phyloP scores from a whole-genome alignment of 805 yeast species.

The Blastobotrys muscicola region DNA sequence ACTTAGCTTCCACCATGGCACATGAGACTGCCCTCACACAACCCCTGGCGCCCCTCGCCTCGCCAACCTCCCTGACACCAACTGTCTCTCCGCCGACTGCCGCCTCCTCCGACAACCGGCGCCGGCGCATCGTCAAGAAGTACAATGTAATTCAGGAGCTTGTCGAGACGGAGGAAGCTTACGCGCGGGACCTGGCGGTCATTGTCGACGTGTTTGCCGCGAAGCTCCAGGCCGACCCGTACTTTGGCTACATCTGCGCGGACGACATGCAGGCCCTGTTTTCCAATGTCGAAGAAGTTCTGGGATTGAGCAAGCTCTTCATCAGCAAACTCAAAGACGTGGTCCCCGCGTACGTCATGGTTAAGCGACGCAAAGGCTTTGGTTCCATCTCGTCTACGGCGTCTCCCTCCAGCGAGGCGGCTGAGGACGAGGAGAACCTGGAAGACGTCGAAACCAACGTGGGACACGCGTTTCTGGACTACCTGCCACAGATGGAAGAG shows the following conservation, averaged over 20 bases:
- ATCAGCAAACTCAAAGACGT: conserved; percentile 21
- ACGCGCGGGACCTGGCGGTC: conserved; percentile 29
- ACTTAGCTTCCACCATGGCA: too few relatives aligned
- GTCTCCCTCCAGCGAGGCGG: conserved; percentile 5
- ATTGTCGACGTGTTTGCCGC: conserved; percentile 25
- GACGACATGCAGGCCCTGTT: conserved; percentile 22
- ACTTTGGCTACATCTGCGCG: conserved; percentile 19
- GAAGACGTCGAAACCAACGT: conserved; percentile 20
- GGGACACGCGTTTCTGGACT: conserved; percentile 26
- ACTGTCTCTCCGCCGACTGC: neutral
- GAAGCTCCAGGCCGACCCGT: conserved; percentile 17
- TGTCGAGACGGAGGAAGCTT: conserved; percentile 29
- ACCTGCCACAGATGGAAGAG: conserved; percentile 24
- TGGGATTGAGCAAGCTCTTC: conserved; percentile 23
- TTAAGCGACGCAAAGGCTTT: conserved; percentile 6
- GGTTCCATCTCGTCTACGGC: conserved; percentile 1
- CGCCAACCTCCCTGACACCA: neutral
- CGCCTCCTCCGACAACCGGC: conserved; percentile 6
- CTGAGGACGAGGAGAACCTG: conserved; percentile 10
- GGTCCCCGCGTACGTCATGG: conserved; percentile 24
- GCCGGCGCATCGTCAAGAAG: conserved; percentile 14
- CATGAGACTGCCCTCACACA: too few relatives aligned
- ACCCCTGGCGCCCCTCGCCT: neutral
- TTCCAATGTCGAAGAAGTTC: conserved; percentile 27
- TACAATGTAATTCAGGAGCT: conserved; percentile 29